These are phyloP conservation scores for Boletus reticuloceps DNA, from an alignment of 768 basidiomycete species.

Conservation along the genomic window DNA sequence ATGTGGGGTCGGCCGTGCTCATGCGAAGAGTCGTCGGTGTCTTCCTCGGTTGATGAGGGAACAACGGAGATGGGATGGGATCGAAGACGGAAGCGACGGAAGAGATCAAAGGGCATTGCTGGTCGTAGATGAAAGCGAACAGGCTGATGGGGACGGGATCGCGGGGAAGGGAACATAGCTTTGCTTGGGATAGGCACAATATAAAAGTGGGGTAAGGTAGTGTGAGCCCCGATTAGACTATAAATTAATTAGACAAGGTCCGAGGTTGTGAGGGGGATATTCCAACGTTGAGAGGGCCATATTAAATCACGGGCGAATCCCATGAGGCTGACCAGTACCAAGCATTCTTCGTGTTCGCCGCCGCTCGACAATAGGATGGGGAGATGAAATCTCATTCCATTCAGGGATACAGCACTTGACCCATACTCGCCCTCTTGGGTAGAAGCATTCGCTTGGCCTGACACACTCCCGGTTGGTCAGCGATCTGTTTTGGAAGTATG, in stretches of 20 bases:
- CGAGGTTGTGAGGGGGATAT: neutral
- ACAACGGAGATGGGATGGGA: neutral
- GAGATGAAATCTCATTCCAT: conserved; percentile 2
- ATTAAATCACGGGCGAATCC: conserved; percentile 11
- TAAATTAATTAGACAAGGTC: neutral
- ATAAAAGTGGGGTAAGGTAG: conserved; percentile 6
- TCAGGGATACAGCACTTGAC: no score
- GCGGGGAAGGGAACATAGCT: no score
- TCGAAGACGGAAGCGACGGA: conserved; percentile 27
- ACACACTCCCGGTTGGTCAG: neutral
- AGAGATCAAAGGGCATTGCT: conserved; percentile 14
- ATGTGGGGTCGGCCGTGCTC: conserved; percentile 5
- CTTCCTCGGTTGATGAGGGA: conserved; percentile 12
- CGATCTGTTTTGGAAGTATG: neutral
- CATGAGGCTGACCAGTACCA: conserved; percentile 16
- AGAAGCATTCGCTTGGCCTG: no score
- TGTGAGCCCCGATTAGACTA: conserved; percentile 1
- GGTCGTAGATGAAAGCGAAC: no score
- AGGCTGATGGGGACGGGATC: neutral
- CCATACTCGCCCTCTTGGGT: no score
- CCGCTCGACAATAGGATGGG: no score
- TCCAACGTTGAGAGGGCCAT: neutral
- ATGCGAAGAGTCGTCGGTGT: conserved; percentile 24
- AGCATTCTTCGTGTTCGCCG: no score
- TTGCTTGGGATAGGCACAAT: conserved; percentile 2